Base-by-base conservation (phyloP, 352 stramenopile species). In the Elongisporangium prolatum region DNA sequence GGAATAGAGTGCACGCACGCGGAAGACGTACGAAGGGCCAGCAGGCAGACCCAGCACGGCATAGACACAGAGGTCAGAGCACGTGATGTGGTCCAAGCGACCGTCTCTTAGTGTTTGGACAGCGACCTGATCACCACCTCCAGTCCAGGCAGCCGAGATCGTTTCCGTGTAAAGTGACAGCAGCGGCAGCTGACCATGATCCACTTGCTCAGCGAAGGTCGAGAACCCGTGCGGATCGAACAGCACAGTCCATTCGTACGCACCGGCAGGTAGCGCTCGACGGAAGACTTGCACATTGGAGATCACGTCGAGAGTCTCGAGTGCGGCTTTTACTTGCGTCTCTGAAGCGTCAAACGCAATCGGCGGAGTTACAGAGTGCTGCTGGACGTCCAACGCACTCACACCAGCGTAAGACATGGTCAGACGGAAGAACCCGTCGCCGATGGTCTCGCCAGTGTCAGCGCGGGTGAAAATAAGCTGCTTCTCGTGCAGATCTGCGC, bases 321-420 rank as follows among this genome's bases (percentile, higher is more conserved):
- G 68, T 22, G 80, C 84, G 5, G 63, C 47, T 60, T 93, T 88
- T 56, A 96, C 64, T 14, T 78, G 58, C 18, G 57, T 56, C 34
- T 71, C 80, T 28, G 67, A 86, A 28, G 88, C 86, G 63, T 91
- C 84, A 57, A 92, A 91, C 47, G 79, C 52, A 54, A 97, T 94
- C 17, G 60, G 65, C 14, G 72, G 67, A 22, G 83, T 89, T 28
- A 87, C 56, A 0, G 61, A 67, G 50, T 52, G 68, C 50, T 79
- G 68, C n/a, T 75, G 70, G 24, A 72, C 57, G 50, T 81, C 61
- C 5, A 81, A 64, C 3, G 44, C 25, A 55, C 67, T 81, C 37
- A 63, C 54, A 17, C 77, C 64, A 9, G 74, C 75, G 48, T 77
- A 71, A 0, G 71, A 75, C 0, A 90, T 25, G 0, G 65, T 60